phyloP scores from a whole-genome alignment of 768 basidiomycete species.

The Podaxis carcinomalis region DNA sequence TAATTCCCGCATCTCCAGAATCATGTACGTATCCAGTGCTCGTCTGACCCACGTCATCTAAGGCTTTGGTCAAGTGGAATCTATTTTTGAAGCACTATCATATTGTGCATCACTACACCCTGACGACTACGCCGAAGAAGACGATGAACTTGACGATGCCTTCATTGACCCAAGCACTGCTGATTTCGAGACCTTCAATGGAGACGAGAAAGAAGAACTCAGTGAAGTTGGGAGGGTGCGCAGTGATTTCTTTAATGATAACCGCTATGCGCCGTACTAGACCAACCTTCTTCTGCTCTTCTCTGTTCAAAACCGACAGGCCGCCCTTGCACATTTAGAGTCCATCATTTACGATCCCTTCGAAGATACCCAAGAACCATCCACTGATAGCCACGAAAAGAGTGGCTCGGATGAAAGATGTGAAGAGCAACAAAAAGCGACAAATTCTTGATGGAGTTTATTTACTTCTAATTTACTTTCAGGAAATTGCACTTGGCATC shows the following conservation, averaged over 20 bases:
- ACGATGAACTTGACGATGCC: conserved; percentile 51
- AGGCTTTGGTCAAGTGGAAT: conserved; percentile 52
- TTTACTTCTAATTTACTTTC: neutral
- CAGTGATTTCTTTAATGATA: conserved; percentile 78
- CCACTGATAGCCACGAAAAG: neutral
- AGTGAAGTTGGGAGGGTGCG: conserved; percentile 92
- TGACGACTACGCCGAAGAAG: conserved; percentile 48
- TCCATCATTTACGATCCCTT: conserved; percentile 67
- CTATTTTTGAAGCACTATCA: conserved; percentile 85
- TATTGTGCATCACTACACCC: conserved; percentile 83
- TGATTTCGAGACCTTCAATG: conserved; percentile 52
- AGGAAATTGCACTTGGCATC: neutral
- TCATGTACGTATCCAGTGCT: conserved; percentile 47
- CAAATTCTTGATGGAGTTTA: neutral
- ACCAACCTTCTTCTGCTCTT: conserved; percentile 27
- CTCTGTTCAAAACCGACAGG: conserved; percentile 39
- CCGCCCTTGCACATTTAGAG: conserved; percentile 78
- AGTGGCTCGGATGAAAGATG: neutral
- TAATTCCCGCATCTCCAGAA: conserved; percentile 56
- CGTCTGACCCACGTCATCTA: neutral
- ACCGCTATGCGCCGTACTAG: conserved; percentile 86
- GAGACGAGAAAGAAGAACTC: conserved; percentile 66
- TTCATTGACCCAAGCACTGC: conserved; percentile 46
- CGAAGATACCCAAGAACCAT: conserved; percentile 11
- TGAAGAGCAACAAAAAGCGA: neutral